Base-by-base conservation (phyloP, 345 rosid species). In the Euphorbia tirucalli region DNA sequence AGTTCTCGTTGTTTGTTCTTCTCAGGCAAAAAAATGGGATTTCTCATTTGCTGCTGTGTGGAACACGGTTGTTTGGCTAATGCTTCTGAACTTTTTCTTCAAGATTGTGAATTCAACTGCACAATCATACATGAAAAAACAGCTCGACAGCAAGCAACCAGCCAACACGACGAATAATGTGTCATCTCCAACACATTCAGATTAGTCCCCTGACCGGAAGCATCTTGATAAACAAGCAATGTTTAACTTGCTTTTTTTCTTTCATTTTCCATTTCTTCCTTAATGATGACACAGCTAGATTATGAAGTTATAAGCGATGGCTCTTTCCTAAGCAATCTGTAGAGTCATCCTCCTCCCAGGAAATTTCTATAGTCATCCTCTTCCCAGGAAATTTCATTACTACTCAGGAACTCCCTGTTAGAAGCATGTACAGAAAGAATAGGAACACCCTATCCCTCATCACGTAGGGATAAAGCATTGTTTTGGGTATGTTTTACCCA, bases 81-180 rank as follows among this genome's bases (percentile, higher is more conserved):
- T n/a, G n/a, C n/a, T n/a, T n/a, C n/a, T n/a, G n/a, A n/a, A n/a
- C n/a, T n/a, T n/a, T n/a, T n/a, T n/a, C n/a, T n/a, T n/a, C n/a
- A n/a, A n/a, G n/a, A 89, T 91, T 49, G 88, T 95, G 81, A 93
- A 83, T 46, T 81, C 94, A 41, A 90, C 98, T 54, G 98, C 97
- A 0, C 97, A 87, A 68, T 75, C 80, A 41, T 87, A 90, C 72
- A 85, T 88, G 76, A 89, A 86, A 78, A 86, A 88, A 61, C 84
- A 87, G 85, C 97, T 90, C 74, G 93, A 91, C 21, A 82, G 78
- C 75, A 86, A 93, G 81, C 22, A 89, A 3, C 86, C 85, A 0
- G 80, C 70, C 11, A 1, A 25, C 24, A 44, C n/a, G n/a, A n/a
- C n/a, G n/a, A n/a, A n/a, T n/a, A n/a, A n/a, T n/a, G n/a, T n/a